A percentile compares a stretch with the other conserved stretches of the same genome.
phyloP scores from a whole-genome alignment of 2,329 filamentous ascomycete species.

The Penicillium olsonii region DNA sequence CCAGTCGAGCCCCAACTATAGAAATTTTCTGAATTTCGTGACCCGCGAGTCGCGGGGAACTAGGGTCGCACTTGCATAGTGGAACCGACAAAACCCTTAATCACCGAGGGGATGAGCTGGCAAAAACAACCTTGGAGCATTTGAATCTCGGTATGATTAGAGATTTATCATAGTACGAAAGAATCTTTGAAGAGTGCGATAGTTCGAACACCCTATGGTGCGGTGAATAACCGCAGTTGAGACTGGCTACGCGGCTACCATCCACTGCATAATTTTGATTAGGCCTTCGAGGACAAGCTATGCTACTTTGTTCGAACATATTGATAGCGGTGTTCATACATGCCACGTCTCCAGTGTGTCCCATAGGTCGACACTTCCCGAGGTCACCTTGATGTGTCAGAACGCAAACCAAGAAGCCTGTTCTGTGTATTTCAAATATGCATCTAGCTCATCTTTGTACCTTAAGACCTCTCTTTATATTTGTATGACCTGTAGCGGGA shows the following conservation, averaged over 20 bases:
- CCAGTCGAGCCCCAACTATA: slow-evolving; percentile 12
- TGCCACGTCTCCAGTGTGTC: slow-evolving; percentile 2
- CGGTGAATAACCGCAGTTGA: too few relatives aligned
- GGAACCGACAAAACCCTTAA: slow-evolving; percentile 10
- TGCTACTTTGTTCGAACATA: slow-evolving; percentile 5
- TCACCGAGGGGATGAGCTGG: not conserved
- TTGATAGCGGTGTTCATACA: slow-evolving; percentile 12
- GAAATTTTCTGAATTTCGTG: slow-evolving; percentile 12
- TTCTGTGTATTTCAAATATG: not conserved
- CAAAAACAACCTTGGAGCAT: too few relatives aligned
- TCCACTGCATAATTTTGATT: slow-evolving; percentile 14
- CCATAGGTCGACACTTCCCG: slow-evolving; percentile 3
- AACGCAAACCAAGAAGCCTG: not conserved
- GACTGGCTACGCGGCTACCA: slow-evolving; percentile 2
- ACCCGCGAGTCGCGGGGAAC: slow-evolving; percentile 23
- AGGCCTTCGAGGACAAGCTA: slow-evolving; percentile 11
- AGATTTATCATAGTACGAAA: too few relatives aligned
- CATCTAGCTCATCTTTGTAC: not conserved
- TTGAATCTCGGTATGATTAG: too few relatives aligned
- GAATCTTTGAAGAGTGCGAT: too few relatives aligned
- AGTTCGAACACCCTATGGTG: too few relatives aligned
- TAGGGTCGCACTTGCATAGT: slow-evolving; percentile 18
- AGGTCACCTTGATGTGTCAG: not conserved
- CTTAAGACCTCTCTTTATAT: not conserved
- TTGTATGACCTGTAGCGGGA: not conserved